Base-by-base conservation (phyloP, 164 flowering plant species). In the Brasenia schreberi region DNA sequence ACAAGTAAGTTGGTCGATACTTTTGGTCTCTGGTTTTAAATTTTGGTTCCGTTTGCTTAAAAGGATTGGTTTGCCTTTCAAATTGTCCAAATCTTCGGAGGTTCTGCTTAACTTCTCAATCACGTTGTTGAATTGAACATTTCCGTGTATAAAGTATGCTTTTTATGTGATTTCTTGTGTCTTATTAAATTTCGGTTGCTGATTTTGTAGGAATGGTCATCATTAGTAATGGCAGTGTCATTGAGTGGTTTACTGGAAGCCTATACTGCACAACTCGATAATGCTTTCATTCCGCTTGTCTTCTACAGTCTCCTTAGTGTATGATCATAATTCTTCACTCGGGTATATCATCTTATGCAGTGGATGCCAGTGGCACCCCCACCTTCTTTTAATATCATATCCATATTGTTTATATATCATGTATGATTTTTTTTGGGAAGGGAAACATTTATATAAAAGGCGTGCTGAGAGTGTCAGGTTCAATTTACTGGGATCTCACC, bases 231-330 rank as follows among this genome's bases (percentile, higher is more conserved):
- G 42, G 97, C 98, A 18, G 93, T 89, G 70, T 82, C 81, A 0
- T 74, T 76, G 23, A 94, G 92, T 72, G 97, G 99, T 43, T 75
- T 94, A 79, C 71, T 94, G 81, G 99, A 94, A 80, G 99, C 99
- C 53, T 89, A 89, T 83, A 94, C 99, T 1, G 86, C 96, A 45
- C 99, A 94, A 67, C 96, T 94, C 6, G 99, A 94, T 65, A 94
- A 94, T 60, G 99, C 97, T 43, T 94, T 94, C 82, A 88, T 94
- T 67, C 99, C 99, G 9, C 87, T 94, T 10, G 82, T 89, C 42
- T 94, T 94, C 83, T 91, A 89, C 80, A 83, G 89, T 70, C 97
- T 89, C 64, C 92, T 94, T 58, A 87, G 97, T 68, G 69, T 94
- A 75, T 93, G 80, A 74, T 12, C 42, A 18, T 39, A 12, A 45